phyloP scores from a whole-genome alignment of 805 yeast genomes.

The Candida montana region DNA sequence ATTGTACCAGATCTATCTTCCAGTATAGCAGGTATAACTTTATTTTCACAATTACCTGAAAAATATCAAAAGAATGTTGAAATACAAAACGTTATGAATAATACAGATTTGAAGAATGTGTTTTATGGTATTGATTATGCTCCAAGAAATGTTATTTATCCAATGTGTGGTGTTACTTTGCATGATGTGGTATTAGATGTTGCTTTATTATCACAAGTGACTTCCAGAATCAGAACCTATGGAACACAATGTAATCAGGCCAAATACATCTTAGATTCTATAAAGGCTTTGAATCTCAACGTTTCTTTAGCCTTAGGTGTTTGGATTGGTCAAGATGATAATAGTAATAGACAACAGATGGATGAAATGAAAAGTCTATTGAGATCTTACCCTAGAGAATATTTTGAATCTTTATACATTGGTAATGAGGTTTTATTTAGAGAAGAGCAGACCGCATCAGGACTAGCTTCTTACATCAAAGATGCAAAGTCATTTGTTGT shows the following conservation, averaged over 20 bases:
- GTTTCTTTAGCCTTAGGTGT: slow-evolving; percentile 58
- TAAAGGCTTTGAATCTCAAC: slow-evolving; percentile 43
- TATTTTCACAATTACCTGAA: slow-evolving; percentile 29
- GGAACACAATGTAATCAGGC: slow-evolving; percentile 62
- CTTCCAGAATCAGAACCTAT: slow-evolving; percentile 50
- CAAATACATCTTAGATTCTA: slow-evolving; percentile 46
- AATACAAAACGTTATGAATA: slow-evolving; percentile 32
- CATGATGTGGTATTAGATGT: slow-evolving; percentile 52
- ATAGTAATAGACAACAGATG: slow-evolving; percentile 42
- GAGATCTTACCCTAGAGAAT: slow-evolving; percentile 36
- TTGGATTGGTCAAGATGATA: slow-evolving; percentile 48
- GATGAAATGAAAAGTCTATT: slow-evolving; percentile 38
- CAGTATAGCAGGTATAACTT: slow-evolving; percentile 21
- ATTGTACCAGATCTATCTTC: slow-evolving; percentile 5
- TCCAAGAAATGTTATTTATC: slow-evolving; percentile 47
- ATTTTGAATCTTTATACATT: slow-evolving; percentile 47
- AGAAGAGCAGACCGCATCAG: slow-evolving; percentile 36
- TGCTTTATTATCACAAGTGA: slow-evolving; percentile 51
- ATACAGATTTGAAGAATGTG: slow-evolving; percentile 28
- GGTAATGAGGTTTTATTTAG: slow-evolving; percentile 63
- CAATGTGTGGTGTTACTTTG: slow-evolving; percentile 45
- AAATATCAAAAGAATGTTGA: slow-evolving; percentile 31
- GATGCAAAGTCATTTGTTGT: slow-evolving; percentile 35
- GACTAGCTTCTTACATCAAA: slow-evolving; percentile 37
- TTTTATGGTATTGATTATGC: slow-evolving; percentile 60